phyloP scores from a whole-genome alignment of 2,329 filamentous ascomycete genomes.

The Fusarium tuaranense region DNA sequence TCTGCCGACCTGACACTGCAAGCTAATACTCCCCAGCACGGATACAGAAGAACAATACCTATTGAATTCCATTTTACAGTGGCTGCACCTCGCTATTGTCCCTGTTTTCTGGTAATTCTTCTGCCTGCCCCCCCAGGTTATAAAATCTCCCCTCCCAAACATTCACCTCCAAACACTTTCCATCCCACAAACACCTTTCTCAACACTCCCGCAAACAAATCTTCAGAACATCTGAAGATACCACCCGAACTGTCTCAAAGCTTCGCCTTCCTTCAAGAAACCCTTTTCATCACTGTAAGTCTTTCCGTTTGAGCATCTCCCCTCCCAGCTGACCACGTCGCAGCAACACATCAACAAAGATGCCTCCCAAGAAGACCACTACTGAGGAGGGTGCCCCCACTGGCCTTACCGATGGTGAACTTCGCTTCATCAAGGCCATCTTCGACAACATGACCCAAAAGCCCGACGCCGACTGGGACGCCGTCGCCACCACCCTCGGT shows the following conservation, averaged over 20 bases:
- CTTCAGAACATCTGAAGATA: background rate
- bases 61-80: background rate
- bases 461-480: constrained; percentile 56
- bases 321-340: constrained; percentile 4
- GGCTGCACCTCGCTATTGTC: background rate
- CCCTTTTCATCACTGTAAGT: constrained; percentile 10
- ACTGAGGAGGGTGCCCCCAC: constrained; percentile 32
- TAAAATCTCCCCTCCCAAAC: constrained; percentile 5
- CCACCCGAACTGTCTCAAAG: background rate
- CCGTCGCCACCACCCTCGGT: constrained; percentile 50
- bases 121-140: background rate
- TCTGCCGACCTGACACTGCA: constrained; percentile 10
- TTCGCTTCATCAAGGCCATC: constrained; percentile 55
- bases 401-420: constrained; percentile 50
- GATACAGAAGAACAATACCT: background rate
- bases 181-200: constrained; percentile 1
- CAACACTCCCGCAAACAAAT: background rate
- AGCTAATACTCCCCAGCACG: background rate
- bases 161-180: constrained; percentile 12
- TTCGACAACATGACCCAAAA: constrained; percentile 57
- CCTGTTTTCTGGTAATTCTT: background rate
- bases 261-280: background rate
- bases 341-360: constrained; percentile 28
- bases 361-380: constrained; percentile 49
- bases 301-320: too few relatives aligned